phyloP scores from a whole-genome alignment of 768 basidiomycete genomes.

The Tylopilus rubrobrunneus region DNA sequence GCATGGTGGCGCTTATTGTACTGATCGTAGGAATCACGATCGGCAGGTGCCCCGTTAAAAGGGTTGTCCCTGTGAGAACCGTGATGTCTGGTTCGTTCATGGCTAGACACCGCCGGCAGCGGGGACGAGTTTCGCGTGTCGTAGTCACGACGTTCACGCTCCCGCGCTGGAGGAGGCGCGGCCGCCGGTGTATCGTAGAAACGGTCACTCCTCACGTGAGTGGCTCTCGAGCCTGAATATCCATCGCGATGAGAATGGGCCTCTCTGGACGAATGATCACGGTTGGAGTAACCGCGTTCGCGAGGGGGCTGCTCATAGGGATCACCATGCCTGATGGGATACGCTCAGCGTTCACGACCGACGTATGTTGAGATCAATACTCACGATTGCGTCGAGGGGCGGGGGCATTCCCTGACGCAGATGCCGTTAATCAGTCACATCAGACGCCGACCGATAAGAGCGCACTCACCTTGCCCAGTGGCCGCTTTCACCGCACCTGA shows the following conservation, averaged over 20 bases:
- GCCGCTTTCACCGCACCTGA: constrained; percentile 80
- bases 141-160: constrained; percentile 52
- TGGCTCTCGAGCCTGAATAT: constrained; percentile 42
- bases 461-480: constrained; percentile 81
- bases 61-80: constrained; percentile 41
- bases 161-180: constrained; percentile 40
- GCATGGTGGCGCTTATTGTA: constrained; percentile 50
- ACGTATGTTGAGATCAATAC: constrained; percentile 23
- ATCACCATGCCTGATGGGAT: constrained; percentile 35
- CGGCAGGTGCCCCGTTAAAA: constrained; percentile 39
- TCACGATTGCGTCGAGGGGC: constrained; percentile 45
- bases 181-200: constrained; percentile 50
- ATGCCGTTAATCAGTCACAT: background rate
- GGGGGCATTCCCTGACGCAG: constrained; percentile 67
- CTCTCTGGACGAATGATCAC: constrained; percentile 44
- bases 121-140: constrained; percentile 54
- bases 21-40: constrained; percentile 57
- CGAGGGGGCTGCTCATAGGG: constrained; percentile 49
- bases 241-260: constrained; percentile 52
- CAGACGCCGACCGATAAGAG: background rate
- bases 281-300: constrained; percentile 51
- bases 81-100: constrained; percentile 41
- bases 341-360: constrained; percentile 1
- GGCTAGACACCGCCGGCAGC: constrained; percentile 46
- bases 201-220: constrained; percentile 47